Evolutionary conservation across 2,329 filamentous ascomycete species (phyloP).

Genomic region (Fusarium buharicum): DNA sequence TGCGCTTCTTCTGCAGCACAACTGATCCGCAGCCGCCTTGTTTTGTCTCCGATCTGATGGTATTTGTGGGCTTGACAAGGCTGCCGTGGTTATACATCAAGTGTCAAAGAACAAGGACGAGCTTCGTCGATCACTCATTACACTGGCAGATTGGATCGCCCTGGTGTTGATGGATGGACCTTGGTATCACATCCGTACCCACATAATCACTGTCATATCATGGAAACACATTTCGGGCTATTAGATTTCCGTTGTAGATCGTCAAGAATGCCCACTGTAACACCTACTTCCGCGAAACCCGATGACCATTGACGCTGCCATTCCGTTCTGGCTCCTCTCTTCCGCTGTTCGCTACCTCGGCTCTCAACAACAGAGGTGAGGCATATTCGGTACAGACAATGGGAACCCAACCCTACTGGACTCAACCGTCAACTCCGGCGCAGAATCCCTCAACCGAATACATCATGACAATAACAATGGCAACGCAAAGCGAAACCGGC

Average conservation of each 20-base stretch:
- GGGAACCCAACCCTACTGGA: neutral
- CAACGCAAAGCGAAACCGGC: slow-evolving; percentile 22
- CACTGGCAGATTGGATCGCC: slow-evolving; percentile 15
- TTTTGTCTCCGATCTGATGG: neutral
- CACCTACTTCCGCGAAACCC: neutral
- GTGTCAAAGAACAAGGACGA: slow-evolving; percentile 12
- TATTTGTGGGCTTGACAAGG: slow-evolving; percentile 9
- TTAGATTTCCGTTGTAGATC: slow-evolving; percentile 7
- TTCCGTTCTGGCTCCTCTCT: neutral
- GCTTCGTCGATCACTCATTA: slow-evolving; percentile 21
- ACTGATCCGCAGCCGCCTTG: neutral
- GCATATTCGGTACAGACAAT: slow-evolving; percentile 1
- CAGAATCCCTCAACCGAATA: slow-evolving; percentile 24
- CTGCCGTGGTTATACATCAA: slow-evolving; percentile 1
- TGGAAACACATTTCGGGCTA: slow-evolving; percentile 11
- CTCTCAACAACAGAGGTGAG: slow-evolving; percentile 7
- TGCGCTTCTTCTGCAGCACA: neutral
- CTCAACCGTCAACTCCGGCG: slow-evolving; percentile 19
- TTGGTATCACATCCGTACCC: slow-evolving; percentile 17
- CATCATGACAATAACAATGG: slow-evolving; percentile 23
- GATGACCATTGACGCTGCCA: neutral
- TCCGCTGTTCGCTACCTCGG: neutral
- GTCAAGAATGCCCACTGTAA: slow-evolving; percentile 6
- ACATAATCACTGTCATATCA: slow-evolving; percentile 26
- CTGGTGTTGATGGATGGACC: slow-evolving; percentile 12